These are phyloP conservation scores for Phylloporus arenicola DNA, from an alignment of 768 basidiomycete species.

Conservation along the genomic window DNA sequence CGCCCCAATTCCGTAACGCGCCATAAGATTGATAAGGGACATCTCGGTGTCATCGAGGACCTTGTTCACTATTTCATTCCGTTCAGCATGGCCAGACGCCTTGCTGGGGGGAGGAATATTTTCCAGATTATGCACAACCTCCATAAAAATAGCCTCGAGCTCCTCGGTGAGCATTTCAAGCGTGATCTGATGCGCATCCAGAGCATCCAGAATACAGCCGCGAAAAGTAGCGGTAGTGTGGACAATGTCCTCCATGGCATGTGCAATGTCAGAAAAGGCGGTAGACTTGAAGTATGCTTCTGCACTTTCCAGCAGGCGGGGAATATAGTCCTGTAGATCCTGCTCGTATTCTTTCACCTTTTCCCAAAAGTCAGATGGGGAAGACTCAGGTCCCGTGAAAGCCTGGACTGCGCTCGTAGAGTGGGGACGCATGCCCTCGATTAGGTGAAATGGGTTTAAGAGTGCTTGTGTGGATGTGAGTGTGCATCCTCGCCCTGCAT, in stretches of 20 bases:
- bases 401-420: neutral
- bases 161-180: conserved; percentile 8
- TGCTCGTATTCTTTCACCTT: neutral
- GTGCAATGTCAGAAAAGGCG: conserved; percentile 2
- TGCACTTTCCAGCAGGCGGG: conserved; percentile 4
- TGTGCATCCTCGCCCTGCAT: no score
- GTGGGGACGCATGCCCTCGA: conserved; percentile 1
- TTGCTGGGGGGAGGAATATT: neutral
- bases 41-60: neutral
- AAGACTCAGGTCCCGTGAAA: neutral
- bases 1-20: conserved; percentile 5
- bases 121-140: conserved; percentile 1
- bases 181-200: conserved; percentile 6
- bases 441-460: neutral
- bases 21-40: conserved; percentile 2
- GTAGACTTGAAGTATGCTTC: conserved; percentile 1
- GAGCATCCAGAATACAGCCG: conserved; percentile 1
- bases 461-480: neutral
- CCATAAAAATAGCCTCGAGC: conserved; percentile 10
- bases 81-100: conserved; percentile 5
- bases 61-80: conserved; percentile 4
- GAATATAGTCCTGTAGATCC: neutral
- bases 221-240: conserved; percentile 11
- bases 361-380: conserved; percentile 13
- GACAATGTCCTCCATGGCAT: conserved; percentile 8